Percentiles rank a stretch among this genome's conserved stretches.
phyloP scores from a whole-genome alignment of 495 filamentous ascomycete species.

The Clohesyomyces aquaticus region DNA sequence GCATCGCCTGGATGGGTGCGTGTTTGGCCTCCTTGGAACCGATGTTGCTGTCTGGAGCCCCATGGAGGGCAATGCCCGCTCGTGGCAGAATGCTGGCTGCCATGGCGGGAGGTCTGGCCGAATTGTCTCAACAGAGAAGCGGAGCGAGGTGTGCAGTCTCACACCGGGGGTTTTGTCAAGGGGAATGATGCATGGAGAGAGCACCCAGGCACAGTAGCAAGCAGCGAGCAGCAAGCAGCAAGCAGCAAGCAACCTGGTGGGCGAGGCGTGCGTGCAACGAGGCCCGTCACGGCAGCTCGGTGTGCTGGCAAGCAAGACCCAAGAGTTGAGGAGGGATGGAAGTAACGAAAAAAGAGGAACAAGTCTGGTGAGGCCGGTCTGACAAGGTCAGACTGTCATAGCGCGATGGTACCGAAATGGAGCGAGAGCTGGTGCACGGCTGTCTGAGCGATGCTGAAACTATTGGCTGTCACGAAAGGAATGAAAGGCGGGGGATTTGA shows the following conservation, averaged over 20 bases:
- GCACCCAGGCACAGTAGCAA: slow-evolving; percentile 33
- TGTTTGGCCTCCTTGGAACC: slow-evolving; percentile 32
- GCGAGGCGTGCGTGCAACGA: neutral
- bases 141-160: slow-evolving; percentile 26
- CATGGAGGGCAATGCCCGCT: slow-evolving; percentile 37
- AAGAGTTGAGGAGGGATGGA: slow-evolving; percentile 21
- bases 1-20: slow-evolving; percentile 41
- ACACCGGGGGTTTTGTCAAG: slow-evolving; percentile 31
- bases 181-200: slow-evolving; percentile 39
- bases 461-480: slow-evolving; percentile 41
- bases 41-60: slow-evolving; percentile 39
- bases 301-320: slow-evolving; percentile 39
- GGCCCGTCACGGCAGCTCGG: slow-evolving; percentile 18
- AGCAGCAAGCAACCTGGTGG: neutral
- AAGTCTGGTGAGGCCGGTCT: slow-evolving; percentile 32
- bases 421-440: slow-evolving; percentile 29
- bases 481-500: slow-evolving; percentile 28
- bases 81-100: slow-evolving; percentile 23
- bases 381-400: slow-evolving; percentile 43
- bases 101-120: slow-evolving; percentile 23
- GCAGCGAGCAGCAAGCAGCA: slow-evolving; percentile 18
- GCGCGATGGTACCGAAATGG: slow-evolving; percentile 38
- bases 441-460: slow-evolving; percentile 39
- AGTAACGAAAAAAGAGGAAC: slow-evolving; percentile 38
- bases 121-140: slow-evolving; percentile 18